Conservation (phyloP, 768 basidiomycete species). For the Pleurotus eryngii region DNA sequence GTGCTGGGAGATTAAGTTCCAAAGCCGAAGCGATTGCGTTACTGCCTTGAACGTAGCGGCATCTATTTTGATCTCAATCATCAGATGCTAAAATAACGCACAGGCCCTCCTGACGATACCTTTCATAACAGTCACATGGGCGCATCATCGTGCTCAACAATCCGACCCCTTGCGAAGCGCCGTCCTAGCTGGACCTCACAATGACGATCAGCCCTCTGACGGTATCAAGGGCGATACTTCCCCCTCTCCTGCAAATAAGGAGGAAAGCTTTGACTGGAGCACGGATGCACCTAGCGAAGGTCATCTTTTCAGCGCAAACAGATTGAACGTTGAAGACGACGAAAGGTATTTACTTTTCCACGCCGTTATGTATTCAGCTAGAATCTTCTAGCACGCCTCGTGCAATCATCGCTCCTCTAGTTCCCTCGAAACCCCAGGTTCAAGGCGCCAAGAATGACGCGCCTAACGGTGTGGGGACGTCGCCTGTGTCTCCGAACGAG, state of each 20-base stretch:
- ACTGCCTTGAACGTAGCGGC: conserved; percentile 60
- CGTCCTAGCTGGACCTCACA: too few species aligned
- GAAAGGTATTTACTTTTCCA: conserved; percentile 11
- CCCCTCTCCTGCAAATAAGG: too few species aligned
- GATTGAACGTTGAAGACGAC: conserved; percentile 10
- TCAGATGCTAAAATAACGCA: background rate
- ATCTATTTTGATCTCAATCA: background rate
- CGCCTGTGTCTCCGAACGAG: conserved; percentile 49
- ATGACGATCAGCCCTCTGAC: too few species aligned
- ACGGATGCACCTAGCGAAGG: background rate
- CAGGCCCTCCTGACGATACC: conserved; percentile 71
- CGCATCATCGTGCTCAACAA: conserved; percentile 49
- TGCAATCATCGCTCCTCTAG: background rate
- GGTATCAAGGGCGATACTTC: too few species aligned
- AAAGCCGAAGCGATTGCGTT: conserved; percentile 71
- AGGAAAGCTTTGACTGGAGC: conserved; percentile 1
- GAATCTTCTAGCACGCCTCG: conserved; percentile 10
- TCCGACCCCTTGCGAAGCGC: too few species aligned
- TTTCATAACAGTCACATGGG: conserved; percentile 76
- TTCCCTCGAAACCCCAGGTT: background rate
- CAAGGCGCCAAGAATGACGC: too few species aligned
- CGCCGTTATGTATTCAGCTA: background rate
- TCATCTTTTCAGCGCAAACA: background rate
- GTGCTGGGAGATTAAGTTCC: conserved; percentile 81
- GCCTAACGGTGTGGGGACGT: conserved; percentile 41